Base-by-base conservation (phyloP, 169 alveolate species). In the Theileria orientalis region DNA sequence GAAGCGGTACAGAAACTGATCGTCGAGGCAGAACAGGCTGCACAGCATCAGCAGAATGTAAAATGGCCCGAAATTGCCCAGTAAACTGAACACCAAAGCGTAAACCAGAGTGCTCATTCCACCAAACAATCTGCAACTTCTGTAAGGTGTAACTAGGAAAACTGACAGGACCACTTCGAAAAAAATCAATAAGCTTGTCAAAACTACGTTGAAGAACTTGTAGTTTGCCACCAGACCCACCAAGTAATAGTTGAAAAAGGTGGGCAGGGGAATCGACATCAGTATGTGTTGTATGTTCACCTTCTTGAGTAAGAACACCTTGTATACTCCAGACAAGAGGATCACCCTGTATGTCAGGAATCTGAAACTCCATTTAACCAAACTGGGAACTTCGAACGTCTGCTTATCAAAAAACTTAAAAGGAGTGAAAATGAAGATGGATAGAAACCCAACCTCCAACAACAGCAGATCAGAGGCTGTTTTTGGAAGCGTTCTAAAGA, bases 1-100 rank as follows among this genome's bases (percentile, higher is more conserved):
- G 35, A 60, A 49, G 1, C 51, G 47, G 11, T 6, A 16, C 30
- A 79, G 63, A 11, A 30, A 30, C 46, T 46, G 69, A 27, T 82
- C 89, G 52, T 82, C 89, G 42, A 82, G 60, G 46, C 79, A 74
- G 40, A 82, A 73, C 3, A 82, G 7, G 8, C 83, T 30, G 7
- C 60, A 41, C 8, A 76, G 35, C 19, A 46, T 67, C 63, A 82
- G 62, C 29, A 74, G 30, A n/a, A 82, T 8, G 63, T 82, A 82
- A 72, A 69, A 74, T 40, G 47, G 40, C 16, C 85, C 85, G 44
- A 60, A 49, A 37, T 74, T 70, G 0, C 89, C 84, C 21, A 82
- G 9, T 44, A 29, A 21, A 11, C 23, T 63, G 59, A 82, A 66
- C 67, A 72, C 30, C 27, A 54, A 51, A 0, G 83, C 2, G 41